Base-by-base conservation (phyloP, 495 filamentous ascomycete genomes). In the Rusavskia elegans region DNA sequence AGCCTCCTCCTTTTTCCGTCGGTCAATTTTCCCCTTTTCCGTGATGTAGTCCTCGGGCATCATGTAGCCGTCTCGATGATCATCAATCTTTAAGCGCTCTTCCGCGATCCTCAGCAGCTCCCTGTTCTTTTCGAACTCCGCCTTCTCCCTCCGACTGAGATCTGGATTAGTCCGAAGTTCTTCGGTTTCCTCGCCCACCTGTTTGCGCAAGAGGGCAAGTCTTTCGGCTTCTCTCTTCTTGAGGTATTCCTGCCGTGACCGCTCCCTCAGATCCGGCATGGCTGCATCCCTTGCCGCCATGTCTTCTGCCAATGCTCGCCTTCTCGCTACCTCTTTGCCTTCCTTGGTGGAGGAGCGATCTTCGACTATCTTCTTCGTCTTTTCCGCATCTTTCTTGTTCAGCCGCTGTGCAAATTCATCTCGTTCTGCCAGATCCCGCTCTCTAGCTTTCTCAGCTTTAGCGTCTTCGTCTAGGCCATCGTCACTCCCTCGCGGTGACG, bases 41-140 rank as follows among this genome's bases (percentile, higher is more conserved):
- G 85, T 92, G 53, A 90, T 93, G 58, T 94, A 94, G 61, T 95
- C 88, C 51, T 94, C 89, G 0, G 92, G 90, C 67, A 98, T 80
- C 65, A 84, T 82, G 64, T 96, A 97, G 5, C 92, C 92, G 71
- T 95, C 89, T 17, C 83, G 79, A 59, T 94, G 79, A 57, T 97
- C 90, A 63, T 96, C 90, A 54, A 97, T 92, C 25, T 79, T 76
- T 29, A 89, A 68, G 38, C 92, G 75, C 65, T 94, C 88, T 68
- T 95, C 89, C 0, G 93, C 90, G 39, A 97, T 76, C 19, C 83
- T 75, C 19, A 97, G 73, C 21, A 92, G 77, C 65, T 97, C 85
- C 39, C 86, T 75, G 60, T 97, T 97, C 52, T 87, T 83, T 1
- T 83, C 82, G 63, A 97, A 97, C 56, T 96, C 89, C 45, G 83